Evolutionary conservation across 1,284 basidiomycete genomes (phyloP), one percentile per base, ranked within the genome.

Genomic region (Abortiporus biennis): DNA sequence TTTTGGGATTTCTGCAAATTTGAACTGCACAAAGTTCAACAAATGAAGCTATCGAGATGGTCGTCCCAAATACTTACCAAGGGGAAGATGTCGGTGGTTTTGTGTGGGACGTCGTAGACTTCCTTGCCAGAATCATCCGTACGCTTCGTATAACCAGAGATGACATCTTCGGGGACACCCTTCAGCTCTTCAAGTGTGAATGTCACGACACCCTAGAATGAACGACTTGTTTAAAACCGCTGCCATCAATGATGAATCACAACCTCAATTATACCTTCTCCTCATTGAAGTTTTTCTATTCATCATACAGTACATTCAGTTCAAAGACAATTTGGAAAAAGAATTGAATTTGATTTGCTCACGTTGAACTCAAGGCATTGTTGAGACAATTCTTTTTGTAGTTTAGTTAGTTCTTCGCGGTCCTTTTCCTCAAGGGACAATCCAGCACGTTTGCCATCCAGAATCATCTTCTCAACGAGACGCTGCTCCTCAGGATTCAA

Each of bases 221-320:
- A 29, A 29, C 27, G 27, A 29, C 3, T 25, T 13, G 42, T 11
- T n/a, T 8, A 8, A 16, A 8, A 34, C 11, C 16, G 9, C 33
- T 9, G 33, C 9, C 9, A n/a, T n/a, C 9, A 29, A 29, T n/a
- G 9, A 9, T 19, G 3, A 38, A 23, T 23, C 15, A 17, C n/a
- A 22, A 4, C 17, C 24, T n/a, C 9, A 30, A 64, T 36, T 51
- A n/a, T n/a, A 86, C 86, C 42, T 82, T 82, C 56, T 92, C 89
- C 59, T 92, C 85, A 53, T 90, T 91, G 62, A 81, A 87, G 64
- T 89, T 88, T 81, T 86, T 87, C 79, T 87, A 51, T 36, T 19
- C n/a, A n/a, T n/a, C n/a, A n/a, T n/a, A n/a, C n/a, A n/a, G n/a
- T n/a, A n/a, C n/a, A n/a, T n/a, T n/a, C n/a, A n/a, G n/a, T n/a